Evolutionary conservation across 2,329 filamentous ascomycete species (phyloP), one percentile per base, ranked within the genome.

Genomic region (Fusarium pilosicola): DNA sequence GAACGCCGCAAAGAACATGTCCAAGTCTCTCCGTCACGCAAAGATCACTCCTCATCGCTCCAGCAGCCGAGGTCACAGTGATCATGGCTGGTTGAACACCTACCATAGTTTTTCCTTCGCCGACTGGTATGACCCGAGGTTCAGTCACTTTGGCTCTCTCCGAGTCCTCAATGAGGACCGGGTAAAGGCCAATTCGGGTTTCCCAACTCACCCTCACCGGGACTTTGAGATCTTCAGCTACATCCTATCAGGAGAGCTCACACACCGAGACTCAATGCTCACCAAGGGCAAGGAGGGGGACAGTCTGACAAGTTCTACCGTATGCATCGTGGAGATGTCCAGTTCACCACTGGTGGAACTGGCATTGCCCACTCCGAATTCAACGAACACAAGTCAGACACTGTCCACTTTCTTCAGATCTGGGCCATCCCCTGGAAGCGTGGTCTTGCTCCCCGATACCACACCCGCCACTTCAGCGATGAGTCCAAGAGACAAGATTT

Each of bases 181-280:
- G 39, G 94, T 97, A 39, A 88, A 90, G 77, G 85, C 91, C 34
- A 88, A 90, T 68, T 90, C 88, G 15, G 94, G 94, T 9, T 97
- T 97, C 84, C 94, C 94, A 8, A 95, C 93, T 0, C 95, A 97
- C 80, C 91, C 91, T 32, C 95, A 97, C 82, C 89, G 92, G 72
- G 93, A 97, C 81, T 95, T 94, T 81, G 93, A 97, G 82, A 97
- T 97, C 84, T 97, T 96, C 87, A 92, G 88, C 79, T 96, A 97
- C 84, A 92, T 97, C 78, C 86, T 97, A n/a, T 90, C 87, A 52
- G 94, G 95, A 73, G 93, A 96, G 83, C 88, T 97, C 71, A 96
- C 95, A 54, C 95, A 97, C 85, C 92, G 94, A 54, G 94, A 97
- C 83, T 93, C 90, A 69, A 95, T 97, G 91, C 89, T 94, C 76